Evolutionary conservation across 352 stramenopile genomes (phyloP).

Genomic region (Globisporangium paroecandrum): DNA sequence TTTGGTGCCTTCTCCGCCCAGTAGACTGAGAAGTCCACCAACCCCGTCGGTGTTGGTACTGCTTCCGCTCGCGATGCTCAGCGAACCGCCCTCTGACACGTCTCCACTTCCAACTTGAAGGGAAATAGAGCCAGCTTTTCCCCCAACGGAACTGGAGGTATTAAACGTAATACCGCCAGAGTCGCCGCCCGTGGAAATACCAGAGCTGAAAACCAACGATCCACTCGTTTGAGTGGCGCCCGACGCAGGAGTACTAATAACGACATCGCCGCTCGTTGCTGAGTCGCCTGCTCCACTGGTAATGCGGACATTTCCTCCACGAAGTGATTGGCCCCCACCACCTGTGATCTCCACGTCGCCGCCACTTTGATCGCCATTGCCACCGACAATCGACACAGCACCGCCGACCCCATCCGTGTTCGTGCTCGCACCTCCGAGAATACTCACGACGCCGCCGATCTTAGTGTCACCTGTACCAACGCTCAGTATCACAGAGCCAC

Average conservation of each 20-base stretch:
- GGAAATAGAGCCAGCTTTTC: slow-evolving; percentile 12
- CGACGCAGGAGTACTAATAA: slow-evolving; percentile 5
- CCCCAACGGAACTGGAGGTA: not conserved
- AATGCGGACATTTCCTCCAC: slow-evolving; percentile 13
- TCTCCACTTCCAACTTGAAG: slow-evolving; percentile 8
- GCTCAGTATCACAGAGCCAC: slow-evolving; percentile 22
- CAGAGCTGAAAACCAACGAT: slow-evolving; percentile 3
- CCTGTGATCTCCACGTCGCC: slow-evolving; percentile 24
- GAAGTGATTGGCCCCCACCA: slow-evolving; percentile 11
- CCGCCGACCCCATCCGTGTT: slow-evolving; percentile 20
- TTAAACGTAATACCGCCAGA: slow-evolving; percentile 8
- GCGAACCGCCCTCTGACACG: not conserved
- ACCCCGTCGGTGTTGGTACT: slow-evolving; percentile 2
- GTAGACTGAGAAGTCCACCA: slow-evolving; percentile 8
- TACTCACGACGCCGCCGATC: slow-evolving; percentile 16
- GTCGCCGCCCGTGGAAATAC: slow-evolving; percentile 4
- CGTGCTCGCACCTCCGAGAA: slow-evolving; percentile 18
- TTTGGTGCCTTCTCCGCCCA: slow-evolving; percentile 12
- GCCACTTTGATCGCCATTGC: slow-evolving; percentile 14
- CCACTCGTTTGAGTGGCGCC: slow-evolving; percentile 5
- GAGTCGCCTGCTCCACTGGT: slow-evolving; percentile 4
- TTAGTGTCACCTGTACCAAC: slow-evolving; percentile 21
- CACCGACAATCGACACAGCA: slow-evolving; percentile 22
- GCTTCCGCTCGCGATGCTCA: slow-evolving; percentile 1
- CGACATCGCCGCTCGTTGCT: slow-evolving; percentile 8